A percentile compares a stretch with the other conserved stretches of the same genome.
Conservation (phyloP, 208 protist species). For the Trypanosoma scelopori region DNA sequence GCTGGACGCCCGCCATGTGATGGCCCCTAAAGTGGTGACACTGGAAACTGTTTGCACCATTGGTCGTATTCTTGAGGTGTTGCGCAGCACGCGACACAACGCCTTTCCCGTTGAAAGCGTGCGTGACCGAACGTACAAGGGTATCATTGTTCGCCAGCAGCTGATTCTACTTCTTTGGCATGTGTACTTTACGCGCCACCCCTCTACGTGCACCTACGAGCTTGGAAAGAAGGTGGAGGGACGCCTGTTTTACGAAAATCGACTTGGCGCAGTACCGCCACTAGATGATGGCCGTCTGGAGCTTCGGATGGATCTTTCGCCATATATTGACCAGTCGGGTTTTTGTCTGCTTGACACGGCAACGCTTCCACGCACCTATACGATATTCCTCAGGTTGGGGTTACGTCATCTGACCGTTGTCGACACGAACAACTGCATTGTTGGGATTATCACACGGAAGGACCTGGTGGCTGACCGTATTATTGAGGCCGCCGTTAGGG, state of each 20-base stretch:
- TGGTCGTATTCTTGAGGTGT: constrained; percentile 30
- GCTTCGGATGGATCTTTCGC: constrained; percentile 33
- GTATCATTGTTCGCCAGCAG: constrained; percentile 41
- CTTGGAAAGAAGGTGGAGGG: constrained; percentile 22
- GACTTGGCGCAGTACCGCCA: constrained; percentile 21
- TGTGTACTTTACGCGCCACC: constrained; percentile 33
- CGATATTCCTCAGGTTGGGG: constrained; percentile 52
- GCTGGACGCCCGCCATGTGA: constrained; percentile 49
- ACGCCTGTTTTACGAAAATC: constrained; percentile 20
- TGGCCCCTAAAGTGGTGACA: constrained; percentile 34
- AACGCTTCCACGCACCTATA: constrained; percentile 44
- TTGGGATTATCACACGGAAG: constrained; percentile 60
- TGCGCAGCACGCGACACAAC: constrained; percentile 39
- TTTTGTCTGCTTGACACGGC: constrained; percentile 50
- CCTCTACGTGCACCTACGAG: constrained; percentile 28
- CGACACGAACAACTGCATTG: constrained; percentile 32
- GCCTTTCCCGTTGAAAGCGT: constrained; percentile 57
- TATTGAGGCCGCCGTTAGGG: constrained; percentile 7
- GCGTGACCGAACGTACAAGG: constrained; percentile 50
- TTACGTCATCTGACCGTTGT: constrained; percentile 56
- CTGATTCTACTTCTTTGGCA: constrained; percentile 56
- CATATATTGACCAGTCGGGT: constrained; percentile 56
- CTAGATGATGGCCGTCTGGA: constrained; percentile 5
- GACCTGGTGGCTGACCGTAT: constrained; percentile 46
- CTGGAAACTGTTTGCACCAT: constrained; percentile 41